Percentiles rank a stretch among this genome's conserved stretches.
phyloP scores from a whole-genome alignment of 2,329 filamentous ascomycete genomes.

The Colletotrichum truncatum region DNA sequence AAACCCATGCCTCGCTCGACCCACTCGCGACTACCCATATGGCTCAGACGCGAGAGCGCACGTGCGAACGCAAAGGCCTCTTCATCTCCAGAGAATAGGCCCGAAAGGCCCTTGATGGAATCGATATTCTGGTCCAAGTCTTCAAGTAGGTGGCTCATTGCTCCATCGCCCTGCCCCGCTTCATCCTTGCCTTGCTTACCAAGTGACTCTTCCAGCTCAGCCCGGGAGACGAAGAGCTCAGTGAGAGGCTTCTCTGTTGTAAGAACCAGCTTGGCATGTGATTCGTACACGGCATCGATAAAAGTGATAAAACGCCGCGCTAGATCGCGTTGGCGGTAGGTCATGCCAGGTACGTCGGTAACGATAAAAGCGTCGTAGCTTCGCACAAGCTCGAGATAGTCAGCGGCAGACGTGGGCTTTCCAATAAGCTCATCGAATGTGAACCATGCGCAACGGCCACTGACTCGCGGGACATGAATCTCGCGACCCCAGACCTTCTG shows the following conservation, averaged over 20 bases:
- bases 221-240: conserved; percentile 83
- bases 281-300: conserved; percentile 95
- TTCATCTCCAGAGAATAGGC: conserved; percentile 92
- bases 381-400: conserved; percentile 91
- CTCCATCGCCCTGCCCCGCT: conserved; percentile 62
- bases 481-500: conserved; percentile 94
- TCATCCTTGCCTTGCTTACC: conserved; percentile 47
- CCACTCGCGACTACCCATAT: conserved; percentile 97
- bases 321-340: conserved; percentile 82
- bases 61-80: conserved; percentile 96
- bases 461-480: conserved; percentile 87
- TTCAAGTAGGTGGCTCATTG: conserved; percentile 85
- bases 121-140: conserved; percentile 87
- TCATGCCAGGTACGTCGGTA: conserved; percentile 93
- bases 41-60: conserved; percentile 82
- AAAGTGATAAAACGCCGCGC: conserved; percentile 97
- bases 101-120: conserved; percentile 80
- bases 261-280: conserved; percentile 91
- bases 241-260: conserved; percentile 87
- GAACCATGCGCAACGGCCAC: conserved; percentile 89
- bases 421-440: conserved; percentile 93
- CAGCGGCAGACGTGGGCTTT: conserved; percentile 87
- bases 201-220: conserved; percentile 70
- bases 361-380: conserved; percentile 94
- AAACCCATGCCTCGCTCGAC: conserved; percentile 82